Base-by-base conservation (phyloP, 73 alveolate species). In the Paramecium caudatum region DNA sequence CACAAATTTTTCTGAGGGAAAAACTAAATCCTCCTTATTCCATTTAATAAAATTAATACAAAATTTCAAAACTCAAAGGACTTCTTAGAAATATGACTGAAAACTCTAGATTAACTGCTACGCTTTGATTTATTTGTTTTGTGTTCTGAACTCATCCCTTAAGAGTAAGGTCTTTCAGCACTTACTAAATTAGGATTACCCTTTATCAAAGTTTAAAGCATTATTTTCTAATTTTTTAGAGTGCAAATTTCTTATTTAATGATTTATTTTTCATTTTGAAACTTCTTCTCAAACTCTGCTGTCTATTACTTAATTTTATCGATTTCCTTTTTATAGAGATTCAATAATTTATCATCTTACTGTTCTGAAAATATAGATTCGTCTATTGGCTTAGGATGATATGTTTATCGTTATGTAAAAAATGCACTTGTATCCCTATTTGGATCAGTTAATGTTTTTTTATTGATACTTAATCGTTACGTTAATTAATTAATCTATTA, bases 251-350 rank as follows among this genome's bases (percentile, higher is more conserved):
- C 88, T 74, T 74, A 34, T 74, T 74, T 74, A 39, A 74, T 74
- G 8, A n/a, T 19, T 74, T 74, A 27, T 45, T 74, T 74, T 21
- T 74, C 88, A 45, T 45, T 74, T 47, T 74, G 12, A 74, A 74
- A 74, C 12, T 74, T 74, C 55, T 13, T 74, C 21, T 74, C 88
- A 23, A 74, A 74, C 43, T 74, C 88, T 0, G 30, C 43, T 12
- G 88, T 74, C 68, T 74, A 74, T 74, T 74, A 23, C 32, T 74
- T 74, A 15, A 74, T n/a, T 23, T 74, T 74, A 74, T 74, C 88
- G 6, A 74, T 74, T 19, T 74, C 88, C 32, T 74, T 16, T 74
- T 39, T 74, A 15, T 74, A 74, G 19, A 74, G 19, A 21, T 8
- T 1, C 1, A 74, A 23, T 43, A 74, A 43, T 74, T 74, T 74